Conservation (phyloP, 495 filamentous ascomycete genomes). For the Barbatosphaeria neglecta region DNA sequence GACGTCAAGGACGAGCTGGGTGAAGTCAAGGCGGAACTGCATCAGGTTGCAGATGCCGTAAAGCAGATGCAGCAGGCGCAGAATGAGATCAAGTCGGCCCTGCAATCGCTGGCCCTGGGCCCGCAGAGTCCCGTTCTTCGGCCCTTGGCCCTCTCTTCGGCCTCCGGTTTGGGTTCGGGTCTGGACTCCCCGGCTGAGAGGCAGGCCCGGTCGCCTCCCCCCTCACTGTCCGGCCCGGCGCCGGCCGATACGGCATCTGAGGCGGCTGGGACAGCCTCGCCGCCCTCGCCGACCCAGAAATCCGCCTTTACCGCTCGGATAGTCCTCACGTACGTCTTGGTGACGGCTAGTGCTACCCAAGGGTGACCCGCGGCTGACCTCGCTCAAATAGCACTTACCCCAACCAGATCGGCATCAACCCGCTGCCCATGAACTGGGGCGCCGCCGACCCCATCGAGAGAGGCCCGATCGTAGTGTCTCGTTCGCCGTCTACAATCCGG, state of each 20-base stretch:
- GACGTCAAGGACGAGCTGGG: constrained; percentile 24
- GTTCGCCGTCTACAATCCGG: constrained; percentile 62
- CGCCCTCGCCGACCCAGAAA: constrained; percentile 10
- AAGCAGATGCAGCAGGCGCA: constrained; percentile 43
- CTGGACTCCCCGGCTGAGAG: constrained; percentile 8
- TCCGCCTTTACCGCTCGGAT: constrained; percentile 47
- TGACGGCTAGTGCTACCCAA: no score
- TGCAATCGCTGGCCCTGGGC: constrained; percentile 51
- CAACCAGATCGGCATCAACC: constrained; percentile 85
- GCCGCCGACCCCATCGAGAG: constrained; percentile 57
- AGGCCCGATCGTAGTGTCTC: constrained; percentile 85
- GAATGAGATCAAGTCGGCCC: constrained; percentile 39
- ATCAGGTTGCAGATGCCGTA: constrained; percentile 36
- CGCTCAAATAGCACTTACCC: constrained; percentile 59
- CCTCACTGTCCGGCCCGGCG: neutral
- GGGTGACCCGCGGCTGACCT: neutral
- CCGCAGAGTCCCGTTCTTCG: constrained; percentile 43
- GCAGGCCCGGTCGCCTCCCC: constrained; percentile 4
- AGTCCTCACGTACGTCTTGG: constrained; percentile 45
- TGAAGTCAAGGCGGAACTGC: constrained; percentile 31
- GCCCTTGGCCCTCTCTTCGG: constrained; percentile 4
- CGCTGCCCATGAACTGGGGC: constrained; percentile 82
- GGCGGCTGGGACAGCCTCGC: constrained; percentile 4
- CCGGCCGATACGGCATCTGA: neutral
- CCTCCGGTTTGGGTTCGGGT: no score